Conservation (phyloP, 2,329 filamentous ascomycete genomes). For the Scedosporium dehoogii region DNA sequence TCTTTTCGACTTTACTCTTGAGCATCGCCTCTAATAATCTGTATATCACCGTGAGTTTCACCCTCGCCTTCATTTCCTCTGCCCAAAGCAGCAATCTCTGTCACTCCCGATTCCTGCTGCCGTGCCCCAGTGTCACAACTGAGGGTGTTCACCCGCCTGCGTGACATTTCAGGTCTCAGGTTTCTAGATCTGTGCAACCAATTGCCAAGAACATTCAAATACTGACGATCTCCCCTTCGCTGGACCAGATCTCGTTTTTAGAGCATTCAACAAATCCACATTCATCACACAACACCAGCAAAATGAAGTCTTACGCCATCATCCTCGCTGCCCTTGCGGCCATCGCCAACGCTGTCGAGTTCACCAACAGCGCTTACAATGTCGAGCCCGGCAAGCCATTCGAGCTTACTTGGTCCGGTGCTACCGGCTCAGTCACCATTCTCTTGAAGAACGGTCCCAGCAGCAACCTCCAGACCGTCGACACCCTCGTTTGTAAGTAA, state of each 20-base stretch:
- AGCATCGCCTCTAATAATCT: background rate
- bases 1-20: background rate
- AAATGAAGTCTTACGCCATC: constrained; percentile 43
- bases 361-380: constrained; percentile 34
- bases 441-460: constrained; percentile 41
- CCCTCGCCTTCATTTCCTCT: background rate
- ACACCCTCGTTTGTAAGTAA: constrained; percentile 41
- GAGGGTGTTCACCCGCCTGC: background rate
- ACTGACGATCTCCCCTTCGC: background rate
- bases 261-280: background rate
- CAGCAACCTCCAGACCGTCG: constrained; percentile 30
- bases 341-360: constrained; percentile 33
- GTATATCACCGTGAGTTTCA: background rate
- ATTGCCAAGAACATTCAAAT: background rate
- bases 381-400: constrained; percentile 41
- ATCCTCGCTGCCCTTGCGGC: constrained; percentile 40
- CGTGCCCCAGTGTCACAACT: background rate
- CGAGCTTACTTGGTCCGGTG: constrained; percentile 40
- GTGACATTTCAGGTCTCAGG: background rate
- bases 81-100: background rate
- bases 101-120: background rate
- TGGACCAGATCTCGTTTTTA: background rate
- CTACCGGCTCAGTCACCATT: constrained; percentile 36
- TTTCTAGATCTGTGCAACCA: background rate
- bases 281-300: constrained; percentile 18